These are phyloP conservation scores for Sporothrix sp. DNA, from an alignment of 2,329 filamentous ascomycete genomes.

Conservation along the genomic window DNA sequence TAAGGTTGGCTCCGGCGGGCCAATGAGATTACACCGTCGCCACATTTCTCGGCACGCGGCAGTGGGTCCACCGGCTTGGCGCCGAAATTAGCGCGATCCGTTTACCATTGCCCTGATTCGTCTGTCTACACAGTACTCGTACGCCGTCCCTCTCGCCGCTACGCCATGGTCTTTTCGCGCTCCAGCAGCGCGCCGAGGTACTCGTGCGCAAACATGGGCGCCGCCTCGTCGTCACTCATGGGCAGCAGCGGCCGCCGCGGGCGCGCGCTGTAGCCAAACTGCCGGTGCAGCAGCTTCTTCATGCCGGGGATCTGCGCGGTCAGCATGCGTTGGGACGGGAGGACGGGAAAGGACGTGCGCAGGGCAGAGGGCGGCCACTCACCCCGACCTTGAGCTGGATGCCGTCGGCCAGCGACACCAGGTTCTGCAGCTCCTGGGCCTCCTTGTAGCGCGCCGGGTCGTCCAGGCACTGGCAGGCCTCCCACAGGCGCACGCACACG, in stretches of 20 bases:
- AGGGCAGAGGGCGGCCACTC: background rate
- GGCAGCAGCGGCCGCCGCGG: constrained; percentile 19
- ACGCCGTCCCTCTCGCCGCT: no score
- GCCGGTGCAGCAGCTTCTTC: constrained; percentile 18
- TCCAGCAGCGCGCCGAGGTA: constrained; percentile 11
- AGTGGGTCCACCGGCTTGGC: no score
- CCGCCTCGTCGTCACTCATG: constrained; percentile 17
- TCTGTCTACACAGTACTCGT: no score
- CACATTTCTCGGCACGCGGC: no score
- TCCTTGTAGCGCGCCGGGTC: constrained; percentile 8
- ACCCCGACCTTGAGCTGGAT: constrained; percentile 18
- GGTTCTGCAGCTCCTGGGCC: constrained; percentile 17
- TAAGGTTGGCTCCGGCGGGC: no score
- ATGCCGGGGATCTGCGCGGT: constrained; percentile 18
- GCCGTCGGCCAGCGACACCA: constrained; percentile 18
- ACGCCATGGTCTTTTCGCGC: constrained; percentile 1
- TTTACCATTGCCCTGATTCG: no score
- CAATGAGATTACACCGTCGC: no score
- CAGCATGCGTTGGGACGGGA: background rate
- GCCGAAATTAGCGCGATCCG: no score
- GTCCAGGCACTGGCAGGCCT: constrained; percentile 9
- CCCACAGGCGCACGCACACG: constrained; percentile 17
- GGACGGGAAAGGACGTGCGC: background rate
- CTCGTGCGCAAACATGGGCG: constrained; percentile 7
- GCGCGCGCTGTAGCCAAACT: constrained; percentile 17